Base-by-base conservation (phyloP, 2,329 filamentous ascomycete species). In the Aspergillus persii region DNA sequence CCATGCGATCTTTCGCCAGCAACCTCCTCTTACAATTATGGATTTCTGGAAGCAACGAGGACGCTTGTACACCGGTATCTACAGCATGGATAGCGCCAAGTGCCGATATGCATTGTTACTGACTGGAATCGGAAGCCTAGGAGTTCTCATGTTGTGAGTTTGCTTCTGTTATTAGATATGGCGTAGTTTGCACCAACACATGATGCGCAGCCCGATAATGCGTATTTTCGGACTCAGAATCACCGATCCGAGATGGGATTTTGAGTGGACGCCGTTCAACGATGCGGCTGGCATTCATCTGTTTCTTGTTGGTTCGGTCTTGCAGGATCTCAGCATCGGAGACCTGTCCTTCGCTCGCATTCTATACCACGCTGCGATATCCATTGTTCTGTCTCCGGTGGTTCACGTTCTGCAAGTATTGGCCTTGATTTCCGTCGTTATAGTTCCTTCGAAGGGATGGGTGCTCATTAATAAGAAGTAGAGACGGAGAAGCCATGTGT, bases 31-130 rank as follows among this genome's bases (percentile, higher is more conserved):
- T 8, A 60, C 49, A 8, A n/a, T 62, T 3, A 26, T 18, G 11
- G 57, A 62, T 46, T 52, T 62, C 36, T 54, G 44, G 12, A 48
- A 55, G 6, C 60, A 62, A 33, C 54, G 60, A 18, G 50, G 60
- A 4, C 54, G 54, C 23, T 62, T 57, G 54, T 62, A 54, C 29
- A 62, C 57, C 8, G 60, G 57, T 1, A 60, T 60, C 11, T 54
- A 54, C 15, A 59, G 15, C 4, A 46, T 41, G 27, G 26, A 50
- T 46, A 55, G 36, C 48, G 49, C 23, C 33, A 52, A 12, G 53
- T 29, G 8, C 23, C 55, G n/a, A 55, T 50, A 5, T 8, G 18
- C 18, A 23, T 23, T 23, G 18, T 2, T 23, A 23, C 18, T 30
- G n/a, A 52, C 29, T 30, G 41, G 52, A 23, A 12, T 59, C 5